Evolutionary conservation across 2,329 filamentous ascomycete genomes (phyloP), one percentile per base, ranked within the genome.

Genomic region (Talaromyces pinophilus): DNA sequence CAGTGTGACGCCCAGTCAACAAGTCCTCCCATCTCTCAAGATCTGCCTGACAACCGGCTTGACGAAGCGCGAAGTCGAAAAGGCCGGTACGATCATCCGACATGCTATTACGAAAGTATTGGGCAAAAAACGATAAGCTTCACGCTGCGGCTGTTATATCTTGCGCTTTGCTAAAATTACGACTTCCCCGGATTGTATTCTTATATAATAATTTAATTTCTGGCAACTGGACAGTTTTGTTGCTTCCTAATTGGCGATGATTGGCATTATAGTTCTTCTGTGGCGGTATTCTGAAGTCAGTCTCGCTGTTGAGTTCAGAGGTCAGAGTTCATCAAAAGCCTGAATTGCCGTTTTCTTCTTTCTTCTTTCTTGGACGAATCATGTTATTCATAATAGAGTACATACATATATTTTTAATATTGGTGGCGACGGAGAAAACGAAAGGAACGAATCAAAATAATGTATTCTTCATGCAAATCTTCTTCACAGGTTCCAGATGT

Each of bases 71-170:
- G 95, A 99, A 78, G 91, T 93, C 64, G 96, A 99, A 81, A 97
- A 96, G 83, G 92, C 95, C 0, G 95, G 93, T 15, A 88, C 90
- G 7, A 89, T 87, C 10, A 93, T 99, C 71, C 86, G 94, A 67
- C 93, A 97, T 80, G 94, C 95, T 15, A 92, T 98, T 71, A 96
- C 93, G 62, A 97, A 97, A 81, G 88, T 98, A 68, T 88, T 99
- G 85, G 86, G 83, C 72, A 81, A 81, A 73, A 81, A 80, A 74
- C 84, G 79, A 64, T 64, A 28, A 64, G 17, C 22, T 40, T 48
- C 17, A 22, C n/a, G 40, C 25, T 33, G 28, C 15, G 28, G 4
- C 25, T 33, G 7, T 54, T 40, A 46, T 60, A 33, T 60, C 40
- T 55, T 40, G 25, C 44, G 19, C 52, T 57, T 38, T 46, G 22